A percentile compares a stretch with the other conserved stretches of the same genome.
These are phyloP conservation scores for Lentinula sp. DNA, from an alignment of 768 basidiomycete genomes.

Conservation along the genomic window DNA sequence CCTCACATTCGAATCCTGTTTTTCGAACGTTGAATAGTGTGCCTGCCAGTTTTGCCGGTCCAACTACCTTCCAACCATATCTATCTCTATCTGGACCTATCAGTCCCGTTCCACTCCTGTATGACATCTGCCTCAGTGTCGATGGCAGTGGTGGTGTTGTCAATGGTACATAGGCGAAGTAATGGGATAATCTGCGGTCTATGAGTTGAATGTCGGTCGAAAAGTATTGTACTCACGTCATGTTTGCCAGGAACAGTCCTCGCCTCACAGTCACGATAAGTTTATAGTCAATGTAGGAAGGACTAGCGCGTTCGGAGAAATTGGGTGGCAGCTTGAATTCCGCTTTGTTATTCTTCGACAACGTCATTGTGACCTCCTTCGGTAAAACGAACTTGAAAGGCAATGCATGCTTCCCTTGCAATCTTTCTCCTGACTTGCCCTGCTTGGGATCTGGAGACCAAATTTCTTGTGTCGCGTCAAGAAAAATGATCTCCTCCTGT, in stretches of 20 bases:
- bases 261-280: constrained; percentile 44
- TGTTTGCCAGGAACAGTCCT: constrained; percentile 41
- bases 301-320: constrained; percentile 50
- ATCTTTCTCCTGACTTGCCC: constrained; percentile 25
- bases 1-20: not conserved
- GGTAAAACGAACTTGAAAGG: constrained; percentile 45
- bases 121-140: constrained; percentile 3
- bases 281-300: constrained; percentile 53
- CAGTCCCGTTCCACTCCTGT: constrained; percentile 1
- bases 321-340: constrained; percentile 42
- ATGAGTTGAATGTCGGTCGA: not conserved
- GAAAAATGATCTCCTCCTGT: constrained; percentile 46
- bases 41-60: constrained; percentile 5
- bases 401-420: constrained; percentile 41
- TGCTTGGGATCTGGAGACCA: constrained; percentile 30
- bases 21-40: constrained; percentile 4
- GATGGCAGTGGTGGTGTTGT: not conserved
- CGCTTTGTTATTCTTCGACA: constrained; percentile 26
- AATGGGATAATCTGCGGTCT: constrained; percentile 1
- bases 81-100: constrained; percentile 6
- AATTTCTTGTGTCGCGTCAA: constrained; percentile 34
- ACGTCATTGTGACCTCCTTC: constrained; percentile 29
- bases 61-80: constrained; percentile 7
- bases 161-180: constrained; percentile 7
- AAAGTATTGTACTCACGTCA: constrained; percentile 29